Conservation (phyloP, 2,329 filamentous ascomycete species). For the Diplodia sapinea region DNA sequence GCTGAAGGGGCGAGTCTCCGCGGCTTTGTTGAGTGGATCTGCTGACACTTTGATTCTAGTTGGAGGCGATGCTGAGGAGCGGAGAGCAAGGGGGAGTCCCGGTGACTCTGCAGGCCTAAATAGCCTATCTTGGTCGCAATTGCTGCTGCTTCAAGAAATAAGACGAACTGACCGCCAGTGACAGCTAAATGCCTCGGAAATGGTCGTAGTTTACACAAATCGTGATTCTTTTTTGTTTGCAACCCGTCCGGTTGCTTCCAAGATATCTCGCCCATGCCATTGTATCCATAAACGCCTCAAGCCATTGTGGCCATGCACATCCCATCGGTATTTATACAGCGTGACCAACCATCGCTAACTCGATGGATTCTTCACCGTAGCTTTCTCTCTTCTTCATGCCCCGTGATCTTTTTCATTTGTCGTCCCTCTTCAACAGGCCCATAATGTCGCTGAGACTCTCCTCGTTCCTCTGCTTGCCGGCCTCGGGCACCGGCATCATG, state of each 20-base stretch:
- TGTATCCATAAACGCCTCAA: constrained; percentile 23
- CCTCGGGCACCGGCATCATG: not conserved
- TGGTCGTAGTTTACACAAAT: not conserved
- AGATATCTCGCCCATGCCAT: constrained; percentile 10
- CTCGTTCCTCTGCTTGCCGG: not conserved
- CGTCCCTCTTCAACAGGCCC: not conserved
- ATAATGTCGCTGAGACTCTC: not conserved
- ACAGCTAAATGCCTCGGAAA: not conserved
- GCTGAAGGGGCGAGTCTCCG: not conserved
- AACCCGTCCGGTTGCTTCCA: not conserved
- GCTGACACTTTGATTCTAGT: constrained; percentile 21
- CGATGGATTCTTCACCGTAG: no score
- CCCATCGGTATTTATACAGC: constrained; percentile 25
- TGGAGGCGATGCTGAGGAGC: constrained; percentile 50
- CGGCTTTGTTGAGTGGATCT: not conserved
- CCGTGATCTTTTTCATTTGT: not conserved
- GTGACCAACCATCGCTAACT: not conserved
- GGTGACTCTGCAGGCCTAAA: constrained; percentile 42
- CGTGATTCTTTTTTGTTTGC: not conserved
- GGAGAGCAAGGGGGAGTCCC: constrained; percentile 45
- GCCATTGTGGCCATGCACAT: constrained; percentile 13
- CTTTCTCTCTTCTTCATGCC: not conserved
- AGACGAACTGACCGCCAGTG: not conserved
- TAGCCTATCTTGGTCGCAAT: not conserved
- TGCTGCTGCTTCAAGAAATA: not conserved